These are phyloP conservation scores for Phlebiopsis gigantea DNA, from an alignment of 768 basidiomycete species.

Conservation along the genomic window DNA sequence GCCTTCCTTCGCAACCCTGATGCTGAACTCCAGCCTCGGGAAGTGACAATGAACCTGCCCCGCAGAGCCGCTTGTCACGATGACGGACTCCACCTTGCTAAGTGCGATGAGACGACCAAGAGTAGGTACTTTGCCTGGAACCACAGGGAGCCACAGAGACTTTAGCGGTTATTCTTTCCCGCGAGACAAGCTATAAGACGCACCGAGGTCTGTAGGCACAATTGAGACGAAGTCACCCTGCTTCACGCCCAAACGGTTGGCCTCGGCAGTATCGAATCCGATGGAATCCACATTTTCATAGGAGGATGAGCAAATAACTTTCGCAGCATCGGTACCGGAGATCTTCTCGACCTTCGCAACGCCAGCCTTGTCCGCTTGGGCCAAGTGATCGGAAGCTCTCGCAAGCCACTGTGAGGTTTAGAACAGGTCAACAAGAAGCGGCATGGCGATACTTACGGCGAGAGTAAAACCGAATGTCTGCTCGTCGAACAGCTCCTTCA, in stretches of 20 bases:
- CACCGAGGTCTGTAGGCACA: conserved; percentile 46
- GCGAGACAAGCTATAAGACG: neutral
- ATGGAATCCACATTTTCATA: conserved; percentile 34
- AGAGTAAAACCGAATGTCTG: conserved; percentile 34
- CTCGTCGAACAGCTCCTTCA: conserved; percentile 33
- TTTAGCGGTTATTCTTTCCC: neutral
- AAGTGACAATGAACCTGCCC: conserved; percentile 46
- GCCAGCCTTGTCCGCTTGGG: conserved; percentile 24
- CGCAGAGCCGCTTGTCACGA: conserved; percentile 39
- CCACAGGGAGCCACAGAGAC: neutral
- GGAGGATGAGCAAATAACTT: conserved; percentile 32
- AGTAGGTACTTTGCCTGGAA: conserved; percentile 34
- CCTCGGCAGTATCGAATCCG: conserved; percentile 44
- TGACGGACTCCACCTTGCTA: conserved; percentile 41
- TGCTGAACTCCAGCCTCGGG: conserved; percentile 33
- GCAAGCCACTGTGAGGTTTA: conserved; percentile 38
- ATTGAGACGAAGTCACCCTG: conserved; percentile 35
- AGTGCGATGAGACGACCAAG: conserved; percentile 46
- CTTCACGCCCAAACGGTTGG: conserved; percentile 35
- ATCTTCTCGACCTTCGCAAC: conserved; percentile 25
- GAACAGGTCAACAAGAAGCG: neutral
- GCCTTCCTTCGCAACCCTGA: conserved; percentile 5
- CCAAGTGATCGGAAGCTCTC: conserved; percentile 33
- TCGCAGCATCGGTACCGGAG: conserved; percentile 38
- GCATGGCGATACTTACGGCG: conserved; percentile 27